Evolutionary conservation across 2,329 filamentous ascomycete species (phyloP).

Genomic region (Hymenoscyphus repandus): DNA sequence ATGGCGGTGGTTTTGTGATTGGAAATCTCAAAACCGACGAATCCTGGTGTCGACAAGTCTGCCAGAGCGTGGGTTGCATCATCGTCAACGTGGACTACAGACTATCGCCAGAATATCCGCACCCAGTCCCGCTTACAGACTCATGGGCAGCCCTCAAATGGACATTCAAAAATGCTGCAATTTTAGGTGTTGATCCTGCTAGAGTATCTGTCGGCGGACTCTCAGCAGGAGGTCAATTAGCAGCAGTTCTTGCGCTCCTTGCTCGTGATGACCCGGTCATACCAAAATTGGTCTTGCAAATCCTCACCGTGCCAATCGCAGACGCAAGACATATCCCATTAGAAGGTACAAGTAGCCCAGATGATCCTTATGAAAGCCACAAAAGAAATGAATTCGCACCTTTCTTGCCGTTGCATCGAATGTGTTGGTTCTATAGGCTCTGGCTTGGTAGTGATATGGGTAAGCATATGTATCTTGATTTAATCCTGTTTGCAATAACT

Average conservation of each 20-base stretch:
- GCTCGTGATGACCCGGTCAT: constrained; percentile 20
- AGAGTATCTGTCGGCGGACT: constrained; percentile 17
- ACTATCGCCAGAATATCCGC: constrained; percentile 41
- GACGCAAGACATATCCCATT: constrained; percentile 33
- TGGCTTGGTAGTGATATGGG: constrained; percentile 33
- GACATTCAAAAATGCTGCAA: constrained; percentile 19
- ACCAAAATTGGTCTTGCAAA: constrained; percentile 30
- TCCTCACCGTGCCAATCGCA: constrained; percentile 33
- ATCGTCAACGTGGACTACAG: constrained; percentile 38
- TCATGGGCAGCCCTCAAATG: constrained; percentile 41
- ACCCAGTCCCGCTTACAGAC: constrained; percentile 40
- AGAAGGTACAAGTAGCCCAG: constrained; percentile 26
- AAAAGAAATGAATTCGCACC: constrained; percentile 32
- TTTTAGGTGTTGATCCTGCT: constrained; percentile 13
- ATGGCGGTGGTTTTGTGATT: constrained; percentile 23
- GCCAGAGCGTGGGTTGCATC: constrained; percentile 20
- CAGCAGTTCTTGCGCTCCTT: constrained; percentile 16
- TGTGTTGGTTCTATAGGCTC: constrained; percentile 35
- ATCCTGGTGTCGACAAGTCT: constrained; percentile 19
- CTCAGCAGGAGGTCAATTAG: constrained; percentile 18
- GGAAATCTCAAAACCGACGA: constrained; percentile 17
- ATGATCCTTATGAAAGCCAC: constrained; percentile 32
- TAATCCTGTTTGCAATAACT: too few species aligned
- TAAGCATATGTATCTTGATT: neutral
- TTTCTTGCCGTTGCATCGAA: constrained; percentile 31